A percentile compares a stretch with the other conserved stretches of the same genome.
Conservation (phyloP, 768 basidiomycete species). For the Leccinum variicolor region DNA sequence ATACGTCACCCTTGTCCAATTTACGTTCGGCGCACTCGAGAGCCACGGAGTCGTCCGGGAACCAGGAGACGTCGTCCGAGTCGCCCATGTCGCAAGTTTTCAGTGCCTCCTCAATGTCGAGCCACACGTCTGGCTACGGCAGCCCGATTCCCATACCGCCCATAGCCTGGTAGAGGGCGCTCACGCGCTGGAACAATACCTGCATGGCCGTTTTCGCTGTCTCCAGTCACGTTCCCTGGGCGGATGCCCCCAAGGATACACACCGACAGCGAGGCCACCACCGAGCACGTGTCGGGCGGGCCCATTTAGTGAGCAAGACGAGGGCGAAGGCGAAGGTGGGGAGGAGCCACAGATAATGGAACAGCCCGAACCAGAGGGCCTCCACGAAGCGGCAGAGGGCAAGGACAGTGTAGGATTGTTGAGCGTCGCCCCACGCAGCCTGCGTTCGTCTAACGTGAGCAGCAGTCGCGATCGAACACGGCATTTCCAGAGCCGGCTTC, state of each 20-base stretch:
- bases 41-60: slow-evolving; percentile 60
- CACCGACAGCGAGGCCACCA: slow-evolving; percentile 25
- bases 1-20: slow-evolving; percentile 36
- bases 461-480: slow-evolving; percentile 27
- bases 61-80: slow-evolving; percentile 53
- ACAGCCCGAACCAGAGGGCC: slow-evolving; percentile 48
- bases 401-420: slow-evolving; percentile 62
- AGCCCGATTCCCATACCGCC: slow-evolving; percentile 48
- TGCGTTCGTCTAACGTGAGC: slow-evolving; percentile 39
- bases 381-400: slow-evolving; percentile 56
- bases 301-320: slow-evolving; percentile 31
- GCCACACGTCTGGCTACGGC: slow-evolving; percentile 33
- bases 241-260: slow-evolving; percentile 24
- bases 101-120: slow-evolving; percentile 36
- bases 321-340: slow-evolving; percentile 32
- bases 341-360: slow-evolving; percentile 37
- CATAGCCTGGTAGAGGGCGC: slow-evolving; percentile 36
- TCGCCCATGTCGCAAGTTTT: slow-evolving; percentile 48
- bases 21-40: slow-evolving; percentile 39
- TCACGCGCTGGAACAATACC: slow-evolving; percentile 41
- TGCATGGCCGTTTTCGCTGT: slow-evolving; percentile 34
- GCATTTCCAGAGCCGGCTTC: slow-evolving; percentile 43
- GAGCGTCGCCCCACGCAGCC: slow-evolving; percentile 45
- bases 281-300: slow-evolving; percentile 23
- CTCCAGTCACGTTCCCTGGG: slow-evolving; percentile 32